Evolutionary conservation across 345 rosid species (phyloP).

Genomic region (Citrus medica): DNA sequence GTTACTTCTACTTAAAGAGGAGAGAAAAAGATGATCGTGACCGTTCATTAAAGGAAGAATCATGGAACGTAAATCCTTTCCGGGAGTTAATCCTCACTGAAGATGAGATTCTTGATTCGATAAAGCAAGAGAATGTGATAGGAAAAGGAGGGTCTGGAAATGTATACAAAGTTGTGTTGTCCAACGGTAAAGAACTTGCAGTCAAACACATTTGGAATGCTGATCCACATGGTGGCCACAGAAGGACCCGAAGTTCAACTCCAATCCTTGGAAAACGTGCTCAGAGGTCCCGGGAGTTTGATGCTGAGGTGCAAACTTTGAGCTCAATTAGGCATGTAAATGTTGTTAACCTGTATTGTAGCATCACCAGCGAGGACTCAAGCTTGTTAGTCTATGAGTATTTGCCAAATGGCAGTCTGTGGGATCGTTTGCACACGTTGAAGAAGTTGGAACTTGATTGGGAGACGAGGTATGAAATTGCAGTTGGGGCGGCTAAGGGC

Average conservation of each 20-base stretch:
- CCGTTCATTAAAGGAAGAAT: slow-evolving; percentile 57
- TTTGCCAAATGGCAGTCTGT: slow-evolving; percentile 85
- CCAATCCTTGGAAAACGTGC: slow-evolving; percentile 58
- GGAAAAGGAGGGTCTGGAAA: slow-evolving; percentile 92
- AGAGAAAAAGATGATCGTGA: slow-evolving; percentile 38
- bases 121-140: slow-evolving; percentile 77
- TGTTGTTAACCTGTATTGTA: slow-evolving; percentile 90
- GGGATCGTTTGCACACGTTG: slow-evolving; percentile 73
- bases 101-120: slow-evolving; percentile 83
- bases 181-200: slow-evolving; percentile 73
- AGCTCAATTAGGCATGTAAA: slow-evolving; percentile 91
- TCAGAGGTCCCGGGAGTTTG: slow-evolving; percentile 58
- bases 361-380: slow-evolving; percentile 89
- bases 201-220: slow-evolving; percentile 75
- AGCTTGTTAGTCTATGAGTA: slow-evolving; percentile 91
- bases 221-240: slow-evolving; percentile 23
- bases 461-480: slow-evolving; percentile 80
- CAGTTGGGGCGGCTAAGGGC: slow-evolving; percentile 82
- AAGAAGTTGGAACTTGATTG: slow-evolving; percentile 73
- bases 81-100: slow-evolving; percentile 64
- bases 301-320: slow-evolving; percentile 77
- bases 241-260: slow-evolving; percentile 41
- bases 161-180: slow-evolving; percentile 66
- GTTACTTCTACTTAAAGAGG: slow-evolving; percentile 52
- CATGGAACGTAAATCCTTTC: slow-evolving; percentile 83